Evolutionary conservation across 2,329 filamentous ascomycete genomes (phyloP).

Genomic region (Fusarium sp.): DNA sequence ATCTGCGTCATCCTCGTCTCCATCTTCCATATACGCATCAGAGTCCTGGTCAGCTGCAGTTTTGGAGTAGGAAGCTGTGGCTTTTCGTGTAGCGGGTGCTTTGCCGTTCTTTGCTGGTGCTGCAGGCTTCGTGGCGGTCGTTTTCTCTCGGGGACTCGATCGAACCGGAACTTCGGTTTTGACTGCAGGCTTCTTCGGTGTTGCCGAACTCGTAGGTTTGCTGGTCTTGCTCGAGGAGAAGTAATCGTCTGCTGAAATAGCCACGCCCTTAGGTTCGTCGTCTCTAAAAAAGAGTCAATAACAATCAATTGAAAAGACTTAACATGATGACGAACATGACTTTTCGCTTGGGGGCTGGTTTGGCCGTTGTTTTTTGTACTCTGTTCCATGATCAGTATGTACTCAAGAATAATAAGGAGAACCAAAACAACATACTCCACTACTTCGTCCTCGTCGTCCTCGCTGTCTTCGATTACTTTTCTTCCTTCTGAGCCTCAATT

Average conservation of each 20-base stretch:
- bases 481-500: slow-evolving; percentile 61
- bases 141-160: slow-evolving; percentile 66
- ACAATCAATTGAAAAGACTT: background rate
- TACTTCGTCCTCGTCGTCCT: slow-evolving; percentile 77
- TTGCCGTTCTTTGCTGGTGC: slow-evolving; percentile 50
- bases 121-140: slow-evolving; percentile 52
- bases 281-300: slow-evolving; percentile 50
- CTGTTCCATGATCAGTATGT: slow-evolving; percentile 43
- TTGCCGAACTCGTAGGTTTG: slow-evolving; percentile 56
- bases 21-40: slow-evolving; percentile 74
- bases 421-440: slow-evolving; percentile 60
- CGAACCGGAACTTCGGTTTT: slow-evolving; percentile 62
- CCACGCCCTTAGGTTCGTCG: slow-evolving; percentile 62
- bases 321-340: slow-evolving; percentile 57
- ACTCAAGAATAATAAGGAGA: background rate
- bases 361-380: slow-evolving; percentile 66
- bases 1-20: slow-evolving; percentile 79
- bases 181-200: slow-evolving; percentile 58
- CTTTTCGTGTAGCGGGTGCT: slow-evolving; percentile 57
- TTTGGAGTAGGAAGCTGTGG: slow-evolving; percentile 58
- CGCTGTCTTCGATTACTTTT: slow-evolving; percentile 84
- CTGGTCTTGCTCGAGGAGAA: slow-evolving; percentile 63
- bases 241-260: slow-evolving; percentile 70
- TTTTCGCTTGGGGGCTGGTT: slow-evolving; percentile 67
- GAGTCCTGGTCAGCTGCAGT: slow-evolving; percentile 63